phyloP scores from a whole-genome alignment of 306 rosid species.

The Begonia masoniana region DNA sequence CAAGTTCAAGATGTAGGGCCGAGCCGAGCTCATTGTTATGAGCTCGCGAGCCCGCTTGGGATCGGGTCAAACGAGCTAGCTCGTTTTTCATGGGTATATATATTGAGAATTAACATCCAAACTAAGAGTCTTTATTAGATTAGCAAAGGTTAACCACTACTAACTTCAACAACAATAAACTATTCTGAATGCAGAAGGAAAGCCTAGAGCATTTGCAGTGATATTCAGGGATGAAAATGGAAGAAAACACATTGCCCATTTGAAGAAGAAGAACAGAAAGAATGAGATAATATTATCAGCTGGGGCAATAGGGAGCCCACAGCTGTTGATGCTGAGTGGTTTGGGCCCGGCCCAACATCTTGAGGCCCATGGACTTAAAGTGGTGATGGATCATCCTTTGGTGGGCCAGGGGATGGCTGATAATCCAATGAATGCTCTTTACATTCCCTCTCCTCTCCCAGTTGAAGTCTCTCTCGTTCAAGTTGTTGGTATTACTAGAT shows the following conservation, averaged over 20 bases:
- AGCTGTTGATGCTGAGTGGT: conserved; percentile 55
- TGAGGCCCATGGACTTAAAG: conserved; percentile 31
- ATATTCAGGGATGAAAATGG: conserved; percentile 44
- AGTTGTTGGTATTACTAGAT: conserved; percentile 53
- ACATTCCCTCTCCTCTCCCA: conserved; percentile 57
- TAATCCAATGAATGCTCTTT: conserved; percentile 47
- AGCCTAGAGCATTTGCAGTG: conserved; percentile 59
- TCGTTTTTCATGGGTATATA: too few relatives aligned
- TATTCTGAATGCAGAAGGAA: conserved; percentile 18
- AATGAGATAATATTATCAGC: conserved; percentile 54
- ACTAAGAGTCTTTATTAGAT: neutral
- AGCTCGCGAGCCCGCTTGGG: too few relatives aligned
- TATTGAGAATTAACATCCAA: too few relatives aligned
- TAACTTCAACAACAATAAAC: too few relatives aligned
- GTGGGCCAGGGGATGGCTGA: conserved; percentile 77
- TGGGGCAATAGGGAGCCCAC: conserved; percentile 76
- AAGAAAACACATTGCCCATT: conserved; percentile 28
- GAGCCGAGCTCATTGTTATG: too few relatives aligned
- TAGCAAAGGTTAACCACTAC: too few relatives aligned
- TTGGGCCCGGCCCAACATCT: conserved; percentile 59
- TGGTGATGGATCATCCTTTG: conserved; percentile 42
- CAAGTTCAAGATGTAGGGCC: too few relatives aligned
- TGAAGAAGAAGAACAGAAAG: conserved; percentile 9
- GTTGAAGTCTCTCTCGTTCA: conserved; percentile 55
- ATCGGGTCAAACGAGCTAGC: too few relatives aligned